phyloP scores from a whole-genome alignment of 2,329 filamentous ascomycete genomes.

The Penicillium decumbens region DNA sequence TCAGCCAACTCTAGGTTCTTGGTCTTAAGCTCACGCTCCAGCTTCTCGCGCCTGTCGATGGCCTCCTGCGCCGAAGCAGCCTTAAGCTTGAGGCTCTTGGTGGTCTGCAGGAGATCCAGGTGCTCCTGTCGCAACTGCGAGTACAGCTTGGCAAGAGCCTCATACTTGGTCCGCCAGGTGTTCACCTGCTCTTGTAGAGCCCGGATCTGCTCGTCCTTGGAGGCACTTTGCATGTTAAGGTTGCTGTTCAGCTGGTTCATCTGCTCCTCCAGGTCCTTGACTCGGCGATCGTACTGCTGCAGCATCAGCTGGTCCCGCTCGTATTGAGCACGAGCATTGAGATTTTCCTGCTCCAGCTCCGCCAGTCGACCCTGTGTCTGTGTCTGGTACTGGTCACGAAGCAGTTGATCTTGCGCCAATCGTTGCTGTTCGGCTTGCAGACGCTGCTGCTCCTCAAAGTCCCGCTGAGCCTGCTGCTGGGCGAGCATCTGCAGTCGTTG shows the following conservation, averaged over 20 bases:
- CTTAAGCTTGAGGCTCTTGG: constrained; percentile 93
- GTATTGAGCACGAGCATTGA: constrained; percentile 90
- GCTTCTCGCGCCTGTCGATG: constrained; percentile 87
- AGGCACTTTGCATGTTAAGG: constrained; percentile 75
- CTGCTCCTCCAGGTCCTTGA: constrained; percentile 88
- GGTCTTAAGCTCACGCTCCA: constrained; percentile 96
- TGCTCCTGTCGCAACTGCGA: constrained; percentile 94
- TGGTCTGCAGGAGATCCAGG: constrained; percentile 88
- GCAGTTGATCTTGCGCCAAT: constrained; percentile 81
- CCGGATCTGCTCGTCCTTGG: constrained; percentile 90
- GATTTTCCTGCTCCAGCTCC: constrained; percentile 89
- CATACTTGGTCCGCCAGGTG: constrained; percentile 96
- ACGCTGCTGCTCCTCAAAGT: constrained; percentile 96
- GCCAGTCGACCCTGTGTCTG: constrained; percentile 95
- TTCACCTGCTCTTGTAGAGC: constrained; percentile 95
- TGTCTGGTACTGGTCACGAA: constrained; percentile 82
- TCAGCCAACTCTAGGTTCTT: constrained; percentile 98
- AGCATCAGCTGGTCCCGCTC: constrained; percentile 96
- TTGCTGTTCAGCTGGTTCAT: constrained; percentile 76
- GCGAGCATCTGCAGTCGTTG: constrained; percentile 76
- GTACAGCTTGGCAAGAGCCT: constrained; percentile 92
- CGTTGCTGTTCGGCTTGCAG: constrained; percentile 82
- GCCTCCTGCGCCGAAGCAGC: constrained; percentile 95
- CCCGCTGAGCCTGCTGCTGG: constrained; percentile 76
- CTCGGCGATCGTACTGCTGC: constrained; percentile 90